A percentile compares a stretch with the other conserved stretches of the same genome.
These are phyloP conservation scores for Ophiostoma fasciatum DNA, from an alignment of 2,329 filamentous ascomycete species.

Conservation along the genomic window DNA sequence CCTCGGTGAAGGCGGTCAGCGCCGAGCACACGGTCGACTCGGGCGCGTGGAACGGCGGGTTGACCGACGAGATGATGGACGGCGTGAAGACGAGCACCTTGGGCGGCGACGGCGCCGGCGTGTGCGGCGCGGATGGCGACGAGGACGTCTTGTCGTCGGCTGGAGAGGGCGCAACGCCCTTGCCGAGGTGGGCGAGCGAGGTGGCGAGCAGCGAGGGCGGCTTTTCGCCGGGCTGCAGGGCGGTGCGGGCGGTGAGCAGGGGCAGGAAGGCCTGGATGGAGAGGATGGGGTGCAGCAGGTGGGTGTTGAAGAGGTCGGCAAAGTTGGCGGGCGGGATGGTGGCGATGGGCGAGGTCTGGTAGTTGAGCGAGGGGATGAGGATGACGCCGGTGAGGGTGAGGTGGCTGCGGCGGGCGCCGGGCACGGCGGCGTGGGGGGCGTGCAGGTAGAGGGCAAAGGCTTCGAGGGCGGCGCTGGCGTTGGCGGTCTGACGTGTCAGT, in stretches of 20 bases:
- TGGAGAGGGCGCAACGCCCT: no score
- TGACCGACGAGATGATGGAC: conserved; percentile 64
- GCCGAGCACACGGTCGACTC: conserved; percentile 78
- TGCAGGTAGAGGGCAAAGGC: conserved; percentile 59
- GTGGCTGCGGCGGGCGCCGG: conserved; percentile 60
- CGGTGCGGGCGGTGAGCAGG: conserved; percentile 49
- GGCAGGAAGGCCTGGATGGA: conserved; percentile 83
- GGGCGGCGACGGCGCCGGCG: conserved; percentile 22
- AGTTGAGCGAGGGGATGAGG: conserved; percentile 67
- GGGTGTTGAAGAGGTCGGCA: conserved; percentile 82
- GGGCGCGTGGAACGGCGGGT: conserved; percentile 66
- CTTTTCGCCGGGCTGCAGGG: conserved; percentile 21
- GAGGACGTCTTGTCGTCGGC: no score
- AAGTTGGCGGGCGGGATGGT: conserved; percentile 73
- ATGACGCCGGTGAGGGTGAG: conserved; percentile 67
- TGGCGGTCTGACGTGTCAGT: conserved; percentile 39
- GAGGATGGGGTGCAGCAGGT: conserved; percentile 77
- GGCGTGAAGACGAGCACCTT: conserved; percentile 67
- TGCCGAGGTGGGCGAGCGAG: conserved; percentile 3
- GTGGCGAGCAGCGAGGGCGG: conserved; percentile 6
- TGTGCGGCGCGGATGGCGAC: neutral
- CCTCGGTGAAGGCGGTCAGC: conserved; percentile 71
- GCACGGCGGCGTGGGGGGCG: conserved; percentile 59
- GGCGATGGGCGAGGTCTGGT: conserved; percentile 70
- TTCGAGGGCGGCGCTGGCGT: conserved; percentile 52